These are phyloP conservation scores for Clitopilus hobsonii DNA, from an alignment of 768 basidiomycete genomes.

Conservation along the genomic window DNA sequence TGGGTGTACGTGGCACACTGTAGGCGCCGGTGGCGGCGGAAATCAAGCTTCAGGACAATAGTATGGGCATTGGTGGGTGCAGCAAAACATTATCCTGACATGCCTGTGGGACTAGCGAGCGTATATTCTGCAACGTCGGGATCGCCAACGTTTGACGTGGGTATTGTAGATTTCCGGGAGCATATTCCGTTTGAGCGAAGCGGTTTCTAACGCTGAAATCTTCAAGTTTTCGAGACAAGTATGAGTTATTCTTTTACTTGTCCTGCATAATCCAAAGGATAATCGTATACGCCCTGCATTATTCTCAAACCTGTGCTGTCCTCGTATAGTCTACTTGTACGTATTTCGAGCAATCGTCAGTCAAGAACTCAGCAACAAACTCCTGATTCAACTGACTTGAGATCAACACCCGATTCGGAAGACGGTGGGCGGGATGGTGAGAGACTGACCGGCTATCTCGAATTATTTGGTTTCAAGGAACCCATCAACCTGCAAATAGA, in stretches of 20 bases:
- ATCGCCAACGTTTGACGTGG: background rate
- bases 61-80: background rate
- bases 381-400: background rate
- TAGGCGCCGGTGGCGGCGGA: background rate
- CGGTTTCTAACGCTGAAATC: no score
- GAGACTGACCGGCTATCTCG: background rate
- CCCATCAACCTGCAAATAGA: background rate
- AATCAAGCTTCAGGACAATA: background rate
- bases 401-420: background rate
- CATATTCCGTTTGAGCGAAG: background rate
- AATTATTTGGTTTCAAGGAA: slow-evolving; percentile 1
- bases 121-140: no score
- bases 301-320: no score
- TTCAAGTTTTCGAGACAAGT: no score
- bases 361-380: background rate
- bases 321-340: no score
- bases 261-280: no score
- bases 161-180: background rate
- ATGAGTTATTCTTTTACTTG: no score
- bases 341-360: no score
- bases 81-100: background rate
- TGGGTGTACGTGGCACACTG: no score
- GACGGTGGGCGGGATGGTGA: background rate
- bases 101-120: no score
- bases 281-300: no score